Evolutionary conservation across 2,329 filamentous ascomycete genomes (phyloP).

Genomic region (Colletotrichum sp.): DNA sequence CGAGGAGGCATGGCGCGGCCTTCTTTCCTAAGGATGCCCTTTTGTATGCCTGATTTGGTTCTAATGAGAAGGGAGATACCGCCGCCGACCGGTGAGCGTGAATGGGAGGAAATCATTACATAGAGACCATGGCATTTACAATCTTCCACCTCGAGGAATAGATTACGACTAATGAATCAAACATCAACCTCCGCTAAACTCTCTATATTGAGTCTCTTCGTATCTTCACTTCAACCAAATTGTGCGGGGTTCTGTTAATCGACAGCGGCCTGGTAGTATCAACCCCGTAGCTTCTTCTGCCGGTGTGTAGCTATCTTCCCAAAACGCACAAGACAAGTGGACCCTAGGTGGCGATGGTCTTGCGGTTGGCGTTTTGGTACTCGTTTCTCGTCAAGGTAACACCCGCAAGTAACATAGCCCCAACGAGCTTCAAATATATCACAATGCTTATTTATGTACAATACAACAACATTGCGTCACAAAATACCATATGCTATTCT

Average conservation of each 20-base stretch:
- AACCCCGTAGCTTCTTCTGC: not conserved
- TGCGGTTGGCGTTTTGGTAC: not conserved
- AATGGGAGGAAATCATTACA: not conserved
- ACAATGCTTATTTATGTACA: not conserved
- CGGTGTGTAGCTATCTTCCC: not conserved
- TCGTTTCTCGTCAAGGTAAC: not conserved
- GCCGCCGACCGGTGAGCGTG: not conserved
- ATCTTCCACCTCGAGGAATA: conserved; percentile 4
- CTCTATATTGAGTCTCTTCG: not conserved
- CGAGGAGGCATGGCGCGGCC: conserved; percentile 19
- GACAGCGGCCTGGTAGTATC: not conserved
- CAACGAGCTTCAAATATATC: not conserved
- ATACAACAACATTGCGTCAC: not conserved
- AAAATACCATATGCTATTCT: not conserved
- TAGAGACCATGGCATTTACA: conserved; percentile 9
- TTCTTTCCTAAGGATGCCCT: not conserved
- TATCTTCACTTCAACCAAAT: not conserved
- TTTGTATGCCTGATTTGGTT: conserved; percentile 4
- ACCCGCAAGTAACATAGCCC: not conserved
- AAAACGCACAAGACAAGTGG: not conserved
- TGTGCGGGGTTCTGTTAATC: not conserved
- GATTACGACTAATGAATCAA: conserved; percentile 18
- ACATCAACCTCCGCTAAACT: not conserved
- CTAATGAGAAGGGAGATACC: not conserved
- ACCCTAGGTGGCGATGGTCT: not conserved